Evolutionary conservation across 176 grass and related monocot species (phyloP).

Genomic region (Ananas comosus): DNA sequence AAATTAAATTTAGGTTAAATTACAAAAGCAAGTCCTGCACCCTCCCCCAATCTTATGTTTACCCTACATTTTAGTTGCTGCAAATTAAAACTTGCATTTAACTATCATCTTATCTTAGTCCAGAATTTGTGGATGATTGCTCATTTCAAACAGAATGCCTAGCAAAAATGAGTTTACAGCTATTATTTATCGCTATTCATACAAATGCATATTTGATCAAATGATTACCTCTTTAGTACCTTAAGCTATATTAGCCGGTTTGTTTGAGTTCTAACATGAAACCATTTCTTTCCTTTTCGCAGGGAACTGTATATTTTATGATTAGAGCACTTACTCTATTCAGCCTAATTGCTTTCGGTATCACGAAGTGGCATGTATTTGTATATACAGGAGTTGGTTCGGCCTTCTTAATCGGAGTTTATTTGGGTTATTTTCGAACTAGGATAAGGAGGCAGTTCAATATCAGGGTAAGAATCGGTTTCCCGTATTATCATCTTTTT

Average conservation of each 20-base stretch:
- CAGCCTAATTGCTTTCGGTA: conserved; percentile 68
- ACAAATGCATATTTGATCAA: background rate
- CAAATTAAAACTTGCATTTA: no score
- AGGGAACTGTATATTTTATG: conserved; percentile 66
- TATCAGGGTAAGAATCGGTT: conserved; percentile 56
- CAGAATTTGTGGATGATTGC: no score
- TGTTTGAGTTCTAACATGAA: conserved; percentile 3
- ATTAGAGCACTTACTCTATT: conserved; percentile 42
- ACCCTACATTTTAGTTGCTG: no score
- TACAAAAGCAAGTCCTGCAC: no score
- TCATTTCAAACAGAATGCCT: no score
- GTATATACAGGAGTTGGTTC: conserved; percentile 67
- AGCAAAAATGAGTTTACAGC: no score
- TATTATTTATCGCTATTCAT: no score
- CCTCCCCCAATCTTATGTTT: no score
- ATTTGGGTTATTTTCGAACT: conserved; percentile 79
- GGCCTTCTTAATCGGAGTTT: conserved; percentile 53
- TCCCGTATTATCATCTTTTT: conserved; percentile 5
- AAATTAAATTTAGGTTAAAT: background rate
- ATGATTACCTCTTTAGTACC: background rate
- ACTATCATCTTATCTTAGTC: no score
- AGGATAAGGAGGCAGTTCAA: conserved; percentile 90
- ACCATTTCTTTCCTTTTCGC: conserved; percentile 20
- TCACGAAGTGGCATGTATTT: conserved; percentile 52
- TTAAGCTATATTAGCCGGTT: background rate